Conservation (phyloP, 75 land plant genomes). For the Chamaecyparis obtusa region DNA sequence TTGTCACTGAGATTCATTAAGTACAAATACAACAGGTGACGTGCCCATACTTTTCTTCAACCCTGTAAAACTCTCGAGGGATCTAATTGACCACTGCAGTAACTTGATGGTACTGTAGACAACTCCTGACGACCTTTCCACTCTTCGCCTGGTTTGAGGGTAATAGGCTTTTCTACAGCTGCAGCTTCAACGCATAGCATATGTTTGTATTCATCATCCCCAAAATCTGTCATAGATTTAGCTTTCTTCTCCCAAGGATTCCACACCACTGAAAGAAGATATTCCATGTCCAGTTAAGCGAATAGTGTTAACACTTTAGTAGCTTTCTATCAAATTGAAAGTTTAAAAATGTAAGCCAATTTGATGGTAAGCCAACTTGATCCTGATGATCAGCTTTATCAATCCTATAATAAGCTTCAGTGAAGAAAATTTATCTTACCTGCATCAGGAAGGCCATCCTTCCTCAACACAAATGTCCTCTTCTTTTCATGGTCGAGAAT, state of each 20-base stretch:
- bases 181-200: constrained; percentile 54
- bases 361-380: neutral
- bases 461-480: constrained; percentile 65
- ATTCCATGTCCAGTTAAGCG: neutral
- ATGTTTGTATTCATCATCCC: constrained; percentile 45
- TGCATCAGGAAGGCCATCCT: constrained; percentile 77
- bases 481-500: constrained; percentile 74
- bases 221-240: constrained; percentile 41
- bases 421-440: constrained; percentile 31
- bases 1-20: neutral
- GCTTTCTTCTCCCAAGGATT: constrained; percentile 59
- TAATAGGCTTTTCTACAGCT: constrained; percentile 38
- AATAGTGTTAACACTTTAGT: neutral
- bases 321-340: neutral
- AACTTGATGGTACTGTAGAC: constrained; percentile 43
- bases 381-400: neutral
- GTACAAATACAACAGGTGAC: neutral
- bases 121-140: constrained; percentile 52
- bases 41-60: neutral
- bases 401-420: neutral
- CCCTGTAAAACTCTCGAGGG: constrained; percentile 51
- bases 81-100: constrained; percentile 59
- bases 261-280: constrained; percentile 45
- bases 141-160: constrained; percentile 55
- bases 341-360: neutral